Base-by-base conservation (phyloP, 768 basidiomycete species). In the Dioszegia aurantiaca region DNA sequence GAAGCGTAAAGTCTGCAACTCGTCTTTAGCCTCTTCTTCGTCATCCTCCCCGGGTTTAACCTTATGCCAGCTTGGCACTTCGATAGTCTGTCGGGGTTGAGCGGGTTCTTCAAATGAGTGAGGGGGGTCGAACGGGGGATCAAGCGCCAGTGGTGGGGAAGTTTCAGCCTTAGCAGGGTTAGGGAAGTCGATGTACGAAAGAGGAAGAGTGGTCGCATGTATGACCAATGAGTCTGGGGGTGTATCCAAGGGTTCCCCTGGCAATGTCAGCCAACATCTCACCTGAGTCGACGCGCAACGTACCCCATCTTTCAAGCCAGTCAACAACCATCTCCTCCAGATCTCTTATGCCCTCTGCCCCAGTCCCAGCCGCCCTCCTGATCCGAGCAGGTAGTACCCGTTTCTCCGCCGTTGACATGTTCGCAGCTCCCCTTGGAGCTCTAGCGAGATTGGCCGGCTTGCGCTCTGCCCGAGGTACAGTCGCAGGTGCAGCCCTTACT, bases 321-420 rank as follows among this genome's bases (percentile, higher is more conserved):
- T 91, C 89, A 62, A 90, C 77, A 74, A 93, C 88, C 84, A 89
- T 85, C 55, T 84, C 67, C 79, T 93, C 90, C 17, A 86, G 81
- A 73, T 89, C 87, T 72, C 85, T 85, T 60, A 78, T 86, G 56
- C 90, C 88, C 49, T 72, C 70, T 43, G 88, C 83, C 33, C 88
- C 88, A 27, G 87, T 86, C 26, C 69, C 70, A 16, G 88, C 88
- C 55, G 88, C 86, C 56, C 90, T 83, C 66, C 88, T 82, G 56
- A 87, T 83, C 67, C 90, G 84, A 75, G 88, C 83, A 41, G 90
- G 90, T 56, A 90, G 79, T 42, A 90, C 85, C 75, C 90, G 86
- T 78, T 87, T 87, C 48, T 66, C 67, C 24, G 36, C n/a, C n/a
- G 36, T 24, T 28, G 24, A 26, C 4, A 28, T 16, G 19, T 16